Evolutionary conservation across 768 basidiomycete genomes (phyloP).

Genomic region (Lactarius tabidus): DNA sequence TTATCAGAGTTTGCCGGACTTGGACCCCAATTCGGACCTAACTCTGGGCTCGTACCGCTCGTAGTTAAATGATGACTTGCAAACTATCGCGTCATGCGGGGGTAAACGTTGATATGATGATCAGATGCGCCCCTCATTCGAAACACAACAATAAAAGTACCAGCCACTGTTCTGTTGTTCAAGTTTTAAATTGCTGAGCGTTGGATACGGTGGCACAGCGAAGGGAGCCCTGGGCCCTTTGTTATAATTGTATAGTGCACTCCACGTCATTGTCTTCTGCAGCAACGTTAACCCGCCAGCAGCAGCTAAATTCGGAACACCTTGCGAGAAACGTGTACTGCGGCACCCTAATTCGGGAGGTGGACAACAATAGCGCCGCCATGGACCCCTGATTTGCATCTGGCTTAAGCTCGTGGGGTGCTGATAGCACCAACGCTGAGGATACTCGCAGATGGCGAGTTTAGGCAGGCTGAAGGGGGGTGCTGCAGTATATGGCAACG

Average conservation of each 20-base stretch:
- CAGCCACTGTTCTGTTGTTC: too few relatives aligned
- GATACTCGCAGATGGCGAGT: neutral
- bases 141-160: neutral
- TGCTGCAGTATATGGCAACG: neutral
- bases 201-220: neutral
- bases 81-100: too few relatives aligned
- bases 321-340: conserved; percentile 11
- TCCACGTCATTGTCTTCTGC: neutral
- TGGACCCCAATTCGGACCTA: neutral
- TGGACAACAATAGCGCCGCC: too few relatives aligned
- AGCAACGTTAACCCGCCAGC: neutral
- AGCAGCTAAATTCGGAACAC: neutral
- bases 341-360: neutral
- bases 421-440: neutral
- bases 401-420: neutral
- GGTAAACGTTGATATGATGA: too few relatives aligned
- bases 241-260: too few relatives aligned
- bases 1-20: neutral
- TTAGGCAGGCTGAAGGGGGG: neutral
- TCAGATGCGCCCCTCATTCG: neutral
- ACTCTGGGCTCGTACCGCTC: too few relatives aligned
- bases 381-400: neutral
- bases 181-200: neutral
- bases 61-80: too few relatives aligned
- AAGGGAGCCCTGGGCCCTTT: neutral